A percentile compares a stretch with the other conserved stretches of the same genome.
Conservation (phyloP, 352 stramenopile genomes). For the Phytopythium chamaehyphon region DNA sequence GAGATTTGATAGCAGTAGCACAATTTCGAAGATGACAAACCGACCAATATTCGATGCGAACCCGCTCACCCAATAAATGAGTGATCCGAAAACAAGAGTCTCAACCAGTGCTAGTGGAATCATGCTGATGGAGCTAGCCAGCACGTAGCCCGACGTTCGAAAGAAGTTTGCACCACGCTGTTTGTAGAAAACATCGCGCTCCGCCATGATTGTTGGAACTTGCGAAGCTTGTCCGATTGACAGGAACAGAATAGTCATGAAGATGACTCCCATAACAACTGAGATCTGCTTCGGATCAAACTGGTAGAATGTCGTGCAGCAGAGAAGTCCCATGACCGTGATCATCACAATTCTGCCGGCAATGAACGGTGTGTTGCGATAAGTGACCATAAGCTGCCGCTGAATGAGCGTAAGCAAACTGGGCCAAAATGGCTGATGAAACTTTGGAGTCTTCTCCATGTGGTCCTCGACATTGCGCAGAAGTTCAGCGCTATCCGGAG, state of each 20-base stretch:
- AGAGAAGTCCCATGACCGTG: constrained; percentile 1
- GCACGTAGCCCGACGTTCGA: constrained; percentile 58
- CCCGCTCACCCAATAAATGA: constrained; percentile 83
- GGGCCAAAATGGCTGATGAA: constrained; percentile 31
- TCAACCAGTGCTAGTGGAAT: constrained; percentile 44
- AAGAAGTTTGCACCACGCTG: constrained; percentile 79
- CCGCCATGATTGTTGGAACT: constrained; percentile 54
- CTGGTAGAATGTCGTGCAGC: constrained; percentile 3
- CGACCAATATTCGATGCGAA: constrained; percentile 21
- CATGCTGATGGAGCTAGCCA: constrained; percentile 30
- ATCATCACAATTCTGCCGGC: constrained; percentile 10
- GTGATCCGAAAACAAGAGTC: constrained; percentile 66
- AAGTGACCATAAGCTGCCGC: constrained; percentile 60
- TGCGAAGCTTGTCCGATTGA: constrained; percentile 53
- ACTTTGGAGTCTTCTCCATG: constrained; percentile 16
- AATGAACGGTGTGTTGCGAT: constrained; percentile 40
- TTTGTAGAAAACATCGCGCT: constrained; percentile 64
- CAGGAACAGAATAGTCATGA: constrained; percentile 66
- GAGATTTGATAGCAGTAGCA: constrained; percentile 42
- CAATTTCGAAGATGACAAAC: constrained; percentile 40
- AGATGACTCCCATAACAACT: constrained; percentile 33
- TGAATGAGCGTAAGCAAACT: constrained; percentile 22
- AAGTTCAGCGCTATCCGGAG: constrained; percentile 14
- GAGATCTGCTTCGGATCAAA: not conserved
- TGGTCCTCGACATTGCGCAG: constrained; percentile 11